Evolutionary conservation across 148 eudicot species (phyloP).

Genomic region (Limonium bicolor): DNA sequence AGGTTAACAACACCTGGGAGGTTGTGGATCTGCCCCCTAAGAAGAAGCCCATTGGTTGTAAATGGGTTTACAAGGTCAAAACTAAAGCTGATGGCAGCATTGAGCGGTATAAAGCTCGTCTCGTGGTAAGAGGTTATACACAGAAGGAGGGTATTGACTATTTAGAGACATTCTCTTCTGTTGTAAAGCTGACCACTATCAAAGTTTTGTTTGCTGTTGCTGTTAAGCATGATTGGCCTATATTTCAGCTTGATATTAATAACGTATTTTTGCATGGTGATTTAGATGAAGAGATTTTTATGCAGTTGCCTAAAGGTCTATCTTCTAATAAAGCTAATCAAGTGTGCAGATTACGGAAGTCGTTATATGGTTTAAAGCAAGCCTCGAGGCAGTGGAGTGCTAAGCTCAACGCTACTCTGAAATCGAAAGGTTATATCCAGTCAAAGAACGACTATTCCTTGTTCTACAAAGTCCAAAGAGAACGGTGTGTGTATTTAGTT

Average conservation of each 20-base stretch:
- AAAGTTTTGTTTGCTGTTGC: background rate
- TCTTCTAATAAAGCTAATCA: too few relatives aligned
- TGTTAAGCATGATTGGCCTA: background rate
- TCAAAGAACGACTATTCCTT: slow-evolving; percentile 1
- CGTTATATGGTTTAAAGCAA: background rate
- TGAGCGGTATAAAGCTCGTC: background rate
- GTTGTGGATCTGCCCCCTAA: too few relatives aligned
- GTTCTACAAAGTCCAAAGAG: background rate
- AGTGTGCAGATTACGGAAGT: background rate
- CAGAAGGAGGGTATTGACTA: background rate
- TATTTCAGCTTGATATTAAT: background rate
- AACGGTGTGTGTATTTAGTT: background rate
- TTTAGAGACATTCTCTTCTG: background rate
- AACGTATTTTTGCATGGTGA: background rate
- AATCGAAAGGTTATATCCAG: background rate
- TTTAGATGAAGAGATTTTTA: background rate
- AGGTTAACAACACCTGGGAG: too few relatives aligned
- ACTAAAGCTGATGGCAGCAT: background rate
- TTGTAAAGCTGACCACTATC: background rate
- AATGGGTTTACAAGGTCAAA: background rate
- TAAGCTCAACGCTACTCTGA: background rate
- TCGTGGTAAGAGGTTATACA: background rate
- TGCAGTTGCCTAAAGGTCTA: background rate
- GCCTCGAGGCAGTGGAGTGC: background rate
- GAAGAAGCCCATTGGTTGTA: background rate